Evolutionary conservation across 257 asterid genomes (phyloP), one percentile per base, ranked within the genome.

Genomic region (Euphrasia confusa): DNA sequence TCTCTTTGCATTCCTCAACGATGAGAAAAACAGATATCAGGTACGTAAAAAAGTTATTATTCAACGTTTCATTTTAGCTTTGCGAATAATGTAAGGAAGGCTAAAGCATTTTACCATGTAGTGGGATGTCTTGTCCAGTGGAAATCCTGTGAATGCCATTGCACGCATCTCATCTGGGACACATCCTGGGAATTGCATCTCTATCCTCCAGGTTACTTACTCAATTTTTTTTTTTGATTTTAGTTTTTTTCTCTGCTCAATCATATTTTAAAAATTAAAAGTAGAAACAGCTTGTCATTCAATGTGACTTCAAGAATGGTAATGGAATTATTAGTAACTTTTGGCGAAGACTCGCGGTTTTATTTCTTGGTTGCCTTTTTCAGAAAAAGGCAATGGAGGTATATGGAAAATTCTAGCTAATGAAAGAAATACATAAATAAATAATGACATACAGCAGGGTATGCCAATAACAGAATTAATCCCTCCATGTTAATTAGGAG

Each of bases 71-170:
- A 17, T 37, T 48, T 33, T 4, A 11, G 35, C 40, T 10, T 50
- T 53, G 28, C n/a, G 21, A 52, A n/a, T 13, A 40, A 30, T 15
- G 66, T 52, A 1, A 63, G 54, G 21, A 55, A 2, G 17, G 42
- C 67, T 52, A 10, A 67, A 67, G 62, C 52, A 47, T 68, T 63
- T 54, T 14, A 18, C 7, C 21, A 7, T 75, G 74, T 74, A 90
- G 95, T 90, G 97, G 97, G 96, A 90, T 64, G 79, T 75, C 30
- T 59, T 83, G 39, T 74, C 82, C 10, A 21, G 70, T 66, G 90
- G 81, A 32, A 74, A 67, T 60, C 75, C 79, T 5, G 72, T 74
- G 44, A 61, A 32, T 59, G 70, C 77, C 37, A 76, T 82, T 17
- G 89, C 91, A 8, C 81, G 61, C 63, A 65, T 89, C 71, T 49